Conservation (phyloP, 148 eudicot species). For the Euryodendron excelsum region DNA sequence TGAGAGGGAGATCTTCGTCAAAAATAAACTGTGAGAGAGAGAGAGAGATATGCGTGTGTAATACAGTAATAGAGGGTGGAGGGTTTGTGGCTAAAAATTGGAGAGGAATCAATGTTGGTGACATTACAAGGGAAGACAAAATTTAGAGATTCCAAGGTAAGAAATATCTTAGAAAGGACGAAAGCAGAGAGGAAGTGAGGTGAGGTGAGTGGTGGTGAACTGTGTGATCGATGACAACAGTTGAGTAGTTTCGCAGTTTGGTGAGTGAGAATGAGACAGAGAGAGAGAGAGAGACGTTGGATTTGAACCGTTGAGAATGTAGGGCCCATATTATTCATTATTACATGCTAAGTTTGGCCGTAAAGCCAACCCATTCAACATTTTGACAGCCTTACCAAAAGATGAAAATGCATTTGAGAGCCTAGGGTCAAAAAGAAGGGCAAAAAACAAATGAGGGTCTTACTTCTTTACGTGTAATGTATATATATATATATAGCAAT, state of each 20-base stretch:
- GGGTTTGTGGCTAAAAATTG: constrained; percentile 4
- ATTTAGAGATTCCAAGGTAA: neutral
- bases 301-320: constrained; percentile 23
- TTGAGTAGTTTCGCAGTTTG: neutral
- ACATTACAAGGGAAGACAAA: neutral
- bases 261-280: neutral
- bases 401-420: too few relatives aligned
- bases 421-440: too few relatives aligned
- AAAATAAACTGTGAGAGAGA: neutral
- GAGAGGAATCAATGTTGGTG: constrained; percentile 4
- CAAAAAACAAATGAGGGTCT: too few relatives aligned
- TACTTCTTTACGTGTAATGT: too few relatives aligned
- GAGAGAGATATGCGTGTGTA: neutral
- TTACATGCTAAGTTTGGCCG: constrained; percentile 20
- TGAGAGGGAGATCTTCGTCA: neutral
- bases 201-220: constrained; percentile 3
- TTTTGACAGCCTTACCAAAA: neutral
- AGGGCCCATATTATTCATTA: constrained; percentile 17
- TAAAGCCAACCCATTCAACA: constrained; percentile 9
- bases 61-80: neutral
- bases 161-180: constrained; percentile 7
- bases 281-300: constrained; percentile 10
- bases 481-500: too few relatives aligned
- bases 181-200: neutral
- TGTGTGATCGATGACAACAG: neutral